These are phyloP conservation scores for Microcyclospora tardicrescens DNA, from an alignment of 2,329 filamentous ascomycete species.

Conservation along the genomic window DNA sequence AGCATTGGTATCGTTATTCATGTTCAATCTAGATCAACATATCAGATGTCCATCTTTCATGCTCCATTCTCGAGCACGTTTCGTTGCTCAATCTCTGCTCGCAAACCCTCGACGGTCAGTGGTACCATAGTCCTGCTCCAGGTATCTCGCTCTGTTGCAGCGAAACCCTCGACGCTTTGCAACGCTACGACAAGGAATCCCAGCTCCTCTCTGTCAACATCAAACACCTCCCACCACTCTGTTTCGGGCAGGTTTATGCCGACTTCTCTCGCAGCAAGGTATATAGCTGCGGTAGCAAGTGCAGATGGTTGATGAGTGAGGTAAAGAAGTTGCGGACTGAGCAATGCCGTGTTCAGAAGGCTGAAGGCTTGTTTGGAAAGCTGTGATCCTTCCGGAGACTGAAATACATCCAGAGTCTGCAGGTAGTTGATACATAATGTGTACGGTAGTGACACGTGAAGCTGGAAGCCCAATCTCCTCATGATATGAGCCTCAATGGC, in stretches of 20 bases:
- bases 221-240: slow-evolving; percentile 97
- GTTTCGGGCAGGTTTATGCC: slow-evolving; percentile 66
- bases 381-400: slow-evolving; percentile 28
- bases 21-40: neutral
- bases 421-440: slow-evolving; percentile 82
- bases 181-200: slow-evolving; percentile 84
- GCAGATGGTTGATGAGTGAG: slow-evolving; percentile 81
- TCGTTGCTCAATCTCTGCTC: slow-evolving; percentile 46
- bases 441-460: slow-evolving; percentile 75
- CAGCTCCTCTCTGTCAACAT: slow-evolving; percentile 85
- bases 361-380: slow-evolving; percentile 56
- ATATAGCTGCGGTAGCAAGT: slow-evolving; percentile 78
- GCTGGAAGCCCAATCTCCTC: slow-evolving; percentile 64
- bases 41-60: neutral
- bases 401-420: slow-evolving; percentile 66
- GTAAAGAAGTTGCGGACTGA: slow-evolving; percentile 81
- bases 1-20: neutral
- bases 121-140: slow-evolving; percentile 41
- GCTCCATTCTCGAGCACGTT: slow-evolving; percentile 24
- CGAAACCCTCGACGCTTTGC: slow-evolving; percentile 63
- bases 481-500: slow-evolving; percentile 67
- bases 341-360: slow-evolving; percentile 72
- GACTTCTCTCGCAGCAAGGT: slow-evolving; percentile 69
- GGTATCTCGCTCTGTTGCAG: slow-evolving; percentile 44
- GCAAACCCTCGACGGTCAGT: slow-evolving; percentile 45